phyloP scores from a whole-genome alignment of 495 filamentous ascomycete genomes.

The Jackrogersella multiformis region DNA sequence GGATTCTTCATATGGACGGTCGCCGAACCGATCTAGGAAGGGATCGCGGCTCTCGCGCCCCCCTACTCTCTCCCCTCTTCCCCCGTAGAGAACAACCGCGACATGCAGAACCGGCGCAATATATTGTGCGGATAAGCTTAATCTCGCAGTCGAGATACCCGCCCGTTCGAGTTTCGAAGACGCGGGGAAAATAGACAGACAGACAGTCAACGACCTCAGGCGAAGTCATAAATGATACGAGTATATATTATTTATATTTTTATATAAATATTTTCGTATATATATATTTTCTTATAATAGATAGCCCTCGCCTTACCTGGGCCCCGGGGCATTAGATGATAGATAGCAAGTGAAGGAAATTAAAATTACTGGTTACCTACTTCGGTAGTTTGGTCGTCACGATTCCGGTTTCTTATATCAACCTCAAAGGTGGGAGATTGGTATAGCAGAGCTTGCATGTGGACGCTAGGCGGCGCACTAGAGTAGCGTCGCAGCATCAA shows the following conservation, averaged over 20 bases:
- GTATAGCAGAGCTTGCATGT: background rate
- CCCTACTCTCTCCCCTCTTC: background rate
- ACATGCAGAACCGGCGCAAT: slow-evolving; percentile 22
- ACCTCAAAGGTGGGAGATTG: background rate
- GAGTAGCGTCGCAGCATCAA: slow-evolving; percentile 41
- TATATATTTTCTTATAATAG: too few species aligned
- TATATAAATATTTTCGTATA: too few species aligned
- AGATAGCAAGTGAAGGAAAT: slow-evolving; percentile 13
- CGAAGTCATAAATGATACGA: background rate
- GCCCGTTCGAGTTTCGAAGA: slow-evolving; percentile 5
- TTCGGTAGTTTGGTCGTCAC: slow-evolving; percentile 23
- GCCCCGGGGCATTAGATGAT: slow-evolving; percentile 15
- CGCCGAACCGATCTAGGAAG: slow-evolving; percentile 41
- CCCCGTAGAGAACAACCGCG: slow-evolving; percentile 26
- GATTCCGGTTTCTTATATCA: slow-evolving; percentile 37
- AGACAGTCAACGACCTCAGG: background rate
- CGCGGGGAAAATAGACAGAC: background rate
- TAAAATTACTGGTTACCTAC: slow-evolving; percentile 31
- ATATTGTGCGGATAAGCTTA: background rate
- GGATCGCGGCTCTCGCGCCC: slow-evolving; percentile 31
- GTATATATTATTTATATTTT: too few species aligned
- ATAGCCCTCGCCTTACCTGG: too few species aligned
- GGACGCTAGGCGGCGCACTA: slow-evolving; percentile 21
- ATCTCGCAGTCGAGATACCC: slow-evolving; percentile 20
- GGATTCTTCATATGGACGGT: slow-evolving; percentile 31